Base-by-base conservation (phyloP, 768 basidiomycete genomes). In the Pleurotus cornucopiae region DNA sequence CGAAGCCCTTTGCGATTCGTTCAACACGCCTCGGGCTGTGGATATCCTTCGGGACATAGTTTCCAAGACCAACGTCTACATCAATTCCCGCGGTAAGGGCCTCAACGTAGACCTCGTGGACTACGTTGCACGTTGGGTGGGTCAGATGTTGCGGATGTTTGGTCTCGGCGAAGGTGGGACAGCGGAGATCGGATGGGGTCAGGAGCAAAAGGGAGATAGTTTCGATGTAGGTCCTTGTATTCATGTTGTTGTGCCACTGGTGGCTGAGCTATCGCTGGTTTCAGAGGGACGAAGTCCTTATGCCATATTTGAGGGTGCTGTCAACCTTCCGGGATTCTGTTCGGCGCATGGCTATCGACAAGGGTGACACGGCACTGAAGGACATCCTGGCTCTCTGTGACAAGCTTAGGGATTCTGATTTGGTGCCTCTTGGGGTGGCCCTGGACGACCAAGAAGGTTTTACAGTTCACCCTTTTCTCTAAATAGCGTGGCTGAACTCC, bases 371-470 rank as follows among this genome's bases (percentile, higher is more conserved):
- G 16, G 80, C 89, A 2, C 69, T 88, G 39, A 85, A 85, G 67
- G 90, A 95, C 59, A 90, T 98, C 60, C 74, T 99, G 46, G 79
- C 83, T 18, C 81, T 97, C 20, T 94, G 86, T 64, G 97, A 99
- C 73, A 85, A 83, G 60, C 79, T 99, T 58, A 84, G 97, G 13
- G 96, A 98, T 66, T 76, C 81, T 34, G 95, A 97, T 65, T 75
- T 98, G 43, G 87, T 95, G 43, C 88, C 94, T n/a, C 76, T 98
- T 49, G 97, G 97, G 6, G 92, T 99, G 5, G 94, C 94, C 6
- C 75, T 99, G 34, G 97, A 98, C 67, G 97, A 99, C 74, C 92
- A 94, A 73, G 93, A 95, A 77, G 94, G 94, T 86, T 74, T 68
- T 34, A 26, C 38, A 49, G 14, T 49, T 48, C 39, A 7, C 39